phyloP scores from a whole-genome alignment of 345 rosid genomes.

The Ceriops tagal region DNA sequence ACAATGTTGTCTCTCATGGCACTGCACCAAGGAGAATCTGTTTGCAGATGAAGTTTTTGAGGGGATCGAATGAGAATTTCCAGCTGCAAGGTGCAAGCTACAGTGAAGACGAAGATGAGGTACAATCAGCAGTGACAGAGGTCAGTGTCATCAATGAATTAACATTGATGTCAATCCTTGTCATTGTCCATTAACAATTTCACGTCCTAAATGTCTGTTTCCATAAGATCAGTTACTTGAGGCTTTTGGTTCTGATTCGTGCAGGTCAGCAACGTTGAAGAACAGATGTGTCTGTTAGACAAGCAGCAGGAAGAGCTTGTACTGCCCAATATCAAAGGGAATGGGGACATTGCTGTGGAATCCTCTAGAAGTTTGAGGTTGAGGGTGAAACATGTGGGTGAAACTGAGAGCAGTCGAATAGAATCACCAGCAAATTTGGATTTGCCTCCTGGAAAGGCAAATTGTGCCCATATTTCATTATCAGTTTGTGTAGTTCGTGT shows the following conservation, averaged over 20 bases:
- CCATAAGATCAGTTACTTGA: not conserved
- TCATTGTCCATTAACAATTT: not conserved
- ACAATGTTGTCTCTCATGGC: conserved; percentile 40
- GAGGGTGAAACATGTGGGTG: conserved; percentile 25
- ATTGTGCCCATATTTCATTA: not conserved
- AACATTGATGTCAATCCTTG: not conserved
- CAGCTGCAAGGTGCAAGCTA: conserved; percentile 15
- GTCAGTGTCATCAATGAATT: conserved; percentile 23
- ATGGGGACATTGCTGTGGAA: conserved; percentile 18
- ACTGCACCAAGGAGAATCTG: conserved; percentile 64
- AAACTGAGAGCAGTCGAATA: conserved; percentile 4
- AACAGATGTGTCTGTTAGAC: conserved; percentile 10
- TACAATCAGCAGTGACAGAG: conserved; percentile 39
- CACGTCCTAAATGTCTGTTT: not conserved
- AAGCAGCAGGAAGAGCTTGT: conserved; percentile 13
- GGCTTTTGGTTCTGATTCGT: not conserved
- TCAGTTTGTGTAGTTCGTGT: conserved; percentile 16
- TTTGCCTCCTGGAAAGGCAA: not conserved
- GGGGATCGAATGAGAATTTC: conserved; percentile 7
- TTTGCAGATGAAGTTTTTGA: conserved; percentile 24
- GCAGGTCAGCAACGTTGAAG: conserved; percentile 32
- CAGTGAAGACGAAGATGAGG: conserved; percentile 41
- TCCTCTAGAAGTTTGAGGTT: conserved; percentile 21
- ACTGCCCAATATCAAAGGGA: conserved; percentile 12
- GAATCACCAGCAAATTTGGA: conserved; percentile 8